Evolutionary conservation across 1,139 yeast genomes (phyloP), one percentile per base, ranked within the genome.

Genomic region (Lodderomyces beijingensis): DNA sequence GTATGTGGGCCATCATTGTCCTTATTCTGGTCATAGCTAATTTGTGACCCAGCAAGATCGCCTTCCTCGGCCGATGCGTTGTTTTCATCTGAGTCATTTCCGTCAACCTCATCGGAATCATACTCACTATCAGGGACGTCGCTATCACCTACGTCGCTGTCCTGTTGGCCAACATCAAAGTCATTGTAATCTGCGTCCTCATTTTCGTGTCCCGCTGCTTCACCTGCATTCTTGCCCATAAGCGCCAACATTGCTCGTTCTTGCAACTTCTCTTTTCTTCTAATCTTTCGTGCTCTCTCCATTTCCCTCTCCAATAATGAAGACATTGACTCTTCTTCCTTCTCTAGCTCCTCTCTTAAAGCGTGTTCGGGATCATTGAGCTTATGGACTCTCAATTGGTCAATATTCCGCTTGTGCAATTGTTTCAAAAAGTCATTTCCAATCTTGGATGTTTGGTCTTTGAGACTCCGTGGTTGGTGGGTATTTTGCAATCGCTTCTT

Each of bases 231-330:
- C 38, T 48, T 44, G 23, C 46, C 39, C 17, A 53, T 33, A 33
- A 62, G 49, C 2, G 66, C 68, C 34, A 47, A 37, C 34, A 57
- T 60, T 2, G 70, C 71, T 36, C 49, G 58, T 40, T 65, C 71
- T 34, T 54, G 53, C 23, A 61, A 40, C 39, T 70, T 65, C 36
- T 75, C 85, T 36, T 65, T 68, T 44, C 66, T 71, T 37, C 79
- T 62, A 20, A 73, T 64, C 32, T 61, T 65, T 46, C 76, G 57
- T 20, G 63, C 74, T 41, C 79, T 62, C 41, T 71, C 72, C 45
- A 77, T 67, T 48, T 82, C 89, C 37, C 74, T 67, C 43, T 81
- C 87, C 42, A 81, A 61, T 29, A 81, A 59, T n/a, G 62, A 54
- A 3, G 68, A 70, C 69, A 64, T 62, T 15, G 59, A 54, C 33